Evolutionary conservation across 73 alveolate species (phyloP).

Genomic region (Durusdinium trenchii): DNA sequence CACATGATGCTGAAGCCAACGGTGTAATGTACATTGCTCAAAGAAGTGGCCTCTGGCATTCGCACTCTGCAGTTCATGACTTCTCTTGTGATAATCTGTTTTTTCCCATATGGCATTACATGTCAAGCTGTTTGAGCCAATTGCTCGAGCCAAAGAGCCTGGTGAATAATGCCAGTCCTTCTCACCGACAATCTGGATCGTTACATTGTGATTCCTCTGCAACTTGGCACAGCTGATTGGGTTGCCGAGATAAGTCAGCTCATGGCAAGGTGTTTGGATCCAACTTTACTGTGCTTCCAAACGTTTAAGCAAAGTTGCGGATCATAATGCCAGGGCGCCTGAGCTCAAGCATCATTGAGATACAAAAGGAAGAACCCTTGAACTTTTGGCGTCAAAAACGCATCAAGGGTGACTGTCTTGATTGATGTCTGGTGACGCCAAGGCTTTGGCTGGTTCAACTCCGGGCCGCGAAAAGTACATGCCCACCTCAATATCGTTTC

Average conservation of each 20-base stretch:
- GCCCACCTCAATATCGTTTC: constrained; percentile 72
- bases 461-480: constrained; percentile 89
- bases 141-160: background rate
- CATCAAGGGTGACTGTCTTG: background rate
- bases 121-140: background rate
- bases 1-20: no score
- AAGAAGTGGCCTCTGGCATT: no score
- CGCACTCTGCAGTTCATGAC: no score
- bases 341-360: background rate
- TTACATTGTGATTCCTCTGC: constrained; percentile 64
- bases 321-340: constrained; percentile 86
- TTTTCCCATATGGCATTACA: no score
- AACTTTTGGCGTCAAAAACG: background rate
- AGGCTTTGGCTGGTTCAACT: constrained; percentile 81
- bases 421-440: background rate
- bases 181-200: constrained; percentile 81
- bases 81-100: no score
- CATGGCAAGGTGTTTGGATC: background rate
- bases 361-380: background rate
- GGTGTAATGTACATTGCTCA: no score
- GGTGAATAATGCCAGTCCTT: constrained; percentile 67
- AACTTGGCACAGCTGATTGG: background rate
- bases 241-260: background rate
- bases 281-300: background rate
- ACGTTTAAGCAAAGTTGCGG: background rate